Evolutionary conservation across 805 yeast species (phyloP).

Genomic region (Zygosaccharomyces rouxii): DNA sequence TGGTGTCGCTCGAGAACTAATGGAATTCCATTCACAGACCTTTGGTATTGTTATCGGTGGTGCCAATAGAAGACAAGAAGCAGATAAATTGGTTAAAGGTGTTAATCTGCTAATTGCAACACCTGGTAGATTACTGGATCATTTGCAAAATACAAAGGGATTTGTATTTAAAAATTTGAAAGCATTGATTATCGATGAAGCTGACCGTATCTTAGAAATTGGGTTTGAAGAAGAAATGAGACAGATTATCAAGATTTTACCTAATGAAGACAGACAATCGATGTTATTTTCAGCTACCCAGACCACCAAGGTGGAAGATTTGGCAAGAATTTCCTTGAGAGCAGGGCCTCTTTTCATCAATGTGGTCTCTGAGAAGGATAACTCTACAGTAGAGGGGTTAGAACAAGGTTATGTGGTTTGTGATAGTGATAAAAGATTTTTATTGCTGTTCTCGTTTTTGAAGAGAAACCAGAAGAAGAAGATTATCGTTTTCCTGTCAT

Average conservation of each 20-base stretch:
- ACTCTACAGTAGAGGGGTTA: constrained; percentile 91
- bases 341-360: constrained; percentile 92
- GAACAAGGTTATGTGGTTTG: constrained; percentile 99
- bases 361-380: constrained; percentile 77
- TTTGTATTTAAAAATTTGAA: constrained; percentile 91
- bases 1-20: constrained; percentile 93
- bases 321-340: constrained; percentile 92
- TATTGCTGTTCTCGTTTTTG: constrained; percentile 84
- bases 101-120: constrained; percentile 93
- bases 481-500: constrained; percentile 88
- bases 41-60: constrained; percentile 98
- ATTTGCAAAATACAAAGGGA: constrained; percentile 90
- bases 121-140: constrained; percentile 95
- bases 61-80: constrained; percentile 95
- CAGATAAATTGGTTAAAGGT: constrained; percentile 89
- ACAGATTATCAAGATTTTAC: constrained; percentile 90
- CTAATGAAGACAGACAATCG: constrained; percentile 88
- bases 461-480: constrained; percentile 90
- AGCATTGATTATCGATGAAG: constrained; percentile 94
- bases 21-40: constrained; percentile 89
- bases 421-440: constrained; percentile 90
- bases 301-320: constrained; percentile 96
- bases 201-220: constrained; percentile 94
- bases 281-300: constrained; percentile 99
- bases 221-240: constrained; percentile 99